phyloP scores from a whole-genome alignment of 2,329 filamentous ascomycete species.

The Pseudogymnoascus sp. region DNA sequence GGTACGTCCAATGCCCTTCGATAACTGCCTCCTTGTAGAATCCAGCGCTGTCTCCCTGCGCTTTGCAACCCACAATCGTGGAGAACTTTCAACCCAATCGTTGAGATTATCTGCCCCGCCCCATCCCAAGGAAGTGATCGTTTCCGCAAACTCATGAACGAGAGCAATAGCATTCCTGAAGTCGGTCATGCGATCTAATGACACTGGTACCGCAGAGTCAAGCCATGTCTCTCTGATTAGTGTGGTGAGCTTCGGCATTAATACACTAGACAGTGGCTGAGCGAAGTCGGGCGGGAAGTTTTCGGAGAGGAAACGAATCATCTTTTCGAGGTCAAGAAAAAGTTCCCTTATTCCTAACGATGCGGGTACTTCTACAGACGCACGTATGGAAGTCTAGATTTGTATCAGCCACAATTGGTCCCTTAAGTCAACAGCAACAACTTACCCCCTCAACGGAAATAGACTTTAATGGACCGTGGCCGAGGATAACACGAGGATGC shows the following conservation, averaged over 20 bases:
- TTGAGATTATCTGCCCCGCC: conserved; percentile 54
- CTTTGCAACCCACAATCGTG: conserved; percentile 77
- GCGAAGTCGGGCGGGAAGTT: conserved; percentile 49
- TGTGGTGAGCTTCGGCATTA: conserved; percentile 63
- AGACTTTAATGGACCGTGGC: conserved; percentile 27
- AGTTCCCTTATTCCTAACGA: conserved; percentile 43
- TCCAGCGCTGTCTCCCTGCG: conserved; percentile 74
- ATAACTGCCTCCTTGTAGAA: conserved; percentile 61
- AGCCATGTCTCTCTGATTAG: conserved; percentile 69
- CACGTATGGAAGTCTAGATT: conserved; percentile 36
- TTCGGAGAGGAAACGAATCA: conserved; percentile 45
- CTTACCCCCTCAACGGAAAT: conserved; percentile 39
- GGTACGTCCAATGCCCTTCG: conserved; percentile 56
- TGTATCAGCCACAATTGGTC: neutral
- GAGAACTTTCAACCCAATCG: conserved; percentile 74
- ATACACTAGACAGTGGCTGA: conserved; percentile 54
- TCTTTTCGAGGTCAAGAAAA: conserved; percentile 44
- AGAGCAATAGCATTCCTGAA: conserved; percentile 66
- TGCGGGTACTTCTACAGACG: conserved; percentile 33
- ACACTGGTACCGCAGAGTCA: conserved; percentile 65
- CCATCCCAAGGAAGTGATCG: conserved; percentile 57
- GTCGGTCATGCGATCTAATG: conserved; percentile 59
- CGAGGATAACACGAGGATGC: conserved; percentile 48
- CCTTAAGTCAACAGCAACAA: neutral
- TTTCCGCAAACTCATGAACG: conserved; percentile 56